These are phyloP conservation scores for Phoma sp. DNA, from an alignment of 2,329 filamentous ascomycete species.

Conservation along the genomic window DNA sequence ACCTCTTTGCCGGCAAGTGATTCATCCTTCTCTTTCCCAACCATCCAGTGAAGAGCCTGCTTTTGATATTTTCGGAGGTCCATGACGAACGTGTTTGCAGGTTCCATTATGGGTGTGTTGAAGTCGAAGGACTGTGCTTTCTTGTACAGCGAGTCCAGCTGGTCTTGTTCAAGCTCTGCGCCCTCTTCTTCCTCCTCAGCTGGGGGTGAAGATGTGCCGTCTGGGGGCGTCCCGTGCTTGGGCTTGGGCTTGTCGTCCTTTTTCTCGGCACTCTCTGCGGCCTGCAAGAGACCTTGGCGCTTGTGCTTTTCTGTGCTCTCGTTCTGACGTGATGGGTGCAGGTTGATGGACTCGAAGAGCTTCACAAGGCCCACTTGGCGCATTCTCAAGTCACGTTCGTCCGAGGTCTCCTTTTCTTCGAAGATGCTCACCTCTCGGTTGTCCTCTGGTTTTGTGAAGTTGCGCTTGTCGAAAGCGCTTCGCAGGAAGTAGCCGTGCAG, in stretches of 20 bases:
- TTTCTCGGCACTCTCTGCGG: conserved; percentile 87
- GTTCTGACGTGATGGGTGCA: conserved; percentile 78
- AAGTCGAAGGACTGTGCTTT: conserved; percentile 99
- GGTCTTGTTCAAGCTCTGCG: conserved; percentile 90
- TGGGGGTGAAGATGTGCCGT: conserved; percentile 62
- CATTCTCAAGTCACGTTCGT: conserved; percentile 83
- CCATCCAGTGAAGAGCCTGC: conserved; percentile 96
- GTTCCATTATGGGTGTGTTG: conserved; percentile 84
- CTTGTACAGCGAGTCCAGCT: conserved; percentile 90
- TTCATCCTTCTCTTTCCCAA: conserved; percentile 86
- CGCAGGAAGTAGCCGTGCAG: conserved; percentile 78
- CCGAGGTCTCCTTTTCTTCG: conserved; percentile 82
- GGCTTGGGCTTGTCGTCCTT: conserved; percentile 53
- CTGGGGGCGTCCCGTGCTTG: conserved; percentile 60
- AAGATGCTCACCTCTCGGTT: conserved; percentile 79
- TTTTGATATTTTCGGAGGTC: conserved; percentile 90
- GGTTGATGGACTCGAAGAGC: conserved; percentile 86
- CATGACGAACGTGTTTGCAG: conserved; percentile 82
- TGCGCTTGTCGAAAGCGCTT: conserved; percentile 73
- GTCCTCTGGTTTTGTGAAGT: conserved; percentile 68
- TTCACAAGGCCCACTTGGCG: conserved; percentile 88
- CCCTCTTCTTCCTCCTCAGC: conserved; percentile 78
- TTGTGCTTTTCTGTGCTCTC: conserved; percentile 78
- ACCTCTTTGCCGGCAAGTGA: conserved; percentile 70
- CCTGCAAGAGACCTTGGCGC: conserved; percentile 81